Conservation (phyloP, 176 grass and related monocot species). For the Cenchrus americanus region DNA sequence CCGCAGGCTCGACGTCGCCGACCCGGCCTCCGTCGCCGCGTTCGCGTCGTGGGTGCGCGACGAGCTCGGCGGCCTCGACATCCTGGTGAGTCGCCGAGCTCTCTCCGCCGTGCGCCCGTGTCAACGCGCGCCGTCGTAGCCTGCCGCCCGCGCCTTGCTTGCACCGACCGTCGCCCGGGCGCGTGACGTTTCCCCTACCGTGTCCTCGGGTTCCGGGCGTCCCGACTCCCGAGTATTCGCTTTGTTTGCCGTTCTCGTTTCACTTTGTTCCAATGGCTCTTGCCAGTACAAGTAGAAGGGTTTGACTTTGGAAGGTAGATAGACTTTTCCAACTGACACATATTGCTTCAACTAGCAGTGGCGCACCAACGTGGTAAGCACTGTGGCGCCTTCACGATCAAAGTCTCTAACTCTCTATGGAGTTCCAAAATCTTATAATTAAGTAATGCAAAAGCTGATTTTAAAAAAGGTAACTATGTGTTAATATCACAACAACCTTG, state of each 20-base stretch:
- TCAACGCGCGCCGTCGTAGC: background rate
- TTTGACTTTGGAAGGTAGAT: background rate
- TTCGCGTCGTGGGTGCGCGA: slow-evolving; percentile 69
- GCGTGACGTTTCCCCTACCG: background rate
- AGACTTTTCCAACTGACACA: background rate
- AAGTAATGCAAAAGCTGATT: too few relatives aligned
- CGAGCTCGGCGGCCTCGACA: slow-evolving; percentile 66
- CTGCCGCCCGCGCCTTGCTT: background rate
- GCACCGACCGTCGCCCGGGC: background rate
- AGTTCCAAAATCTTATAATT: too few relatives aligned
- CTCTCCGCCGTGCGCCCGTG: too few relatives aligned
- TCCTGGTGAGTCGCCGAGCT: slow-evolving; percentile 57
- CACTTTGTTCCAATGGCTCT: background rate
- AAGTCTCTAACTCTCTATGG: background rate
- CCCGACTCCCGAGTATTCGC: background rate
- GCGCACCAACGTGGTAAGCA: background rate
- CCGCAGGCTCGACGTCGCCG: slow-evolving; percentile 64
- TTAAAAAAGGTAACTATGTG: too few relatives aligned
- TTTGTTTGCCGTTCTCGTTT: background rate
- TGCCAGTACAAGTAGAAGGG: background rate
- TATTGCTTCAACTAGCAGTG: too few relatives aligned
- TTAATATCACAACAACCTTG: too few relatives aligned
- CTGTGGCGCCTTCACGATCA: background rate
- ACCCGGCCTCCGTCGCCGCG: slow-evolving; percentile 61
- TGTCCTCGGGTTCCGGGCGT: slow-evolving; percentile 1